Conservation (phyloP, 129 eudicot species). For the Lactuca saligna region DNA sequence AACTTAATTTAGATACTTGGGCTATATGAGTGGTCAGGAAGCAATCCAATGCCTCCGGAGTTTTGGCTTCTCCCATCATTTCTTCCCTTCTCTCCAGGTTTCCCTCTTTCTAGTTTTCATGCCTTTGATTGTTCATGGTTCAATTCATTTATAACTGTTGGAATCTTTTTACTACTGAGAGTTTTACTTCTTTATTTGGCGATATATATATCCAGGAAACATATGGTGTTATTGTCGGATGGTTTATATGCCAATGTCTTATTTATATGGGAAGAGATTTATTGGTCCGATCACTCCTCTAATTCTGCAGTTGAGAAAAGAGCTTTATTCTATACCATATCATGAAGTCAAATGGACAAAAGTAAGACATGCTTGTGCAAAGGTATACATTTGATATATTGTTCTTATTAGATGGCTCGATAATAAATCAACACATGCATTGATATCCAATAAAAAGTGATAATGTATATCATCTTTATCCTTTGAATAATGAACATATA, state of each 20-base stretch:
- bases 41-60: slow-evolving; percentile 48
- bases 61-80: slow-evolving; percentile 36
- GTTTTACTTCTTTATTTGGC: not conserved
- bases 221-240: slow-evolving; percentile 1
- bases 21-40: slow-evolving; percentile 32
- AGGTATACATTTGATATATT: slow-evolving; percentile 12
- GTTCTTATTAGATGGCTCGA: not conserved
- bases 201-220: slow-evolving; percentile 11
- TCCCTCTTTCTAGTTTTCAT: not conserved
- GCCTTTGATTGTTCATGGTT: not conserved
- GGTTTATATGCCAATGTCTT: not conserved
- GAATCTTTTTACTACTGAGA: not conserved
- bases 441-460: too few relatives aligned
- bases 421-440: not conserved
- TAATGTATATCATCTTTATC: too few relatives aligned
- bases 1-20: slow-evolving; percentile 22
- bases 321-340: slow-evolving; percentile 27
- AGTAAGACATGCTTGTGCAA: slow-evolving; percentile 33
- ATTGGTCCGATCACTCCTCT: slow-evolving; percentile 23
- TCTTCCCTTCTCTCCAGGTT: slow-evolving; percentile 39
- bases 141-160: not conserved
- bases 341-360: slow-evolving; percentile 28
- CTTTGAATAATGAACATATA: too few relatives aligned
- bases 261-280: not conserved
- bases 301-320: slow-evolving; percentile 31